Percentiles rank a stretch among this genome's conserved stretches.
Evolutionary conservation across 495 filamentous ascomycete species (phyloP).

Genomic region (Daldinia loculata): DNA sequence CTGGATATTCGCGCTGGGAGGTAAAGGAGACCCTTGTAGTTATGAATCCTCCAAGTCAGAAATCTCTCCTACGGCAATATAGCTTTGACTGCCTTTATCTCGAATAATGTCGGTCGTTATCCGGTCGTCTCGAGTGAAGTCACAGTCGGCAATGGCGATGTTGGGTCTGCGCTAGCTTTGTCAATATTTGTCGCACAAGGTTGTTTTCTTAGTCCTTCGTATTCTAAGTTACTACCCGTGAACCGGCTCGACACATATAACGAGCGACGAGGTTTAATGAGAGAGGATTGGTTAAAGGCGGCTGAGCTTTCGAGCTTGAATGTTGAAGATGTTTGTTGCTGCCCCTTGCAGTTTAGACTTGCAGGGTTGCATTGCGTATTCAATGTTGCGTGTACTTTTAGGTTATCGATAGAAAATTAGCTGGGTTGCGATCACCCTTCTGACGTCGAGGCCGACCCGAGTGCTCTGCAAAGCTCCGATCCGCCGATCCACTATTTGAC

Average conservation of each 20-base stretch:
- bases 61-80: neutral
- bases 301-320: neutral
- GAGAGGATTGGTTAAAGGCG: neutral
- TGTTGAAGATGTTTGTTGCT: slow-evolving; percentile 27
- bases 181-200: slow-evolving; percentile 20
- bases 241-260: slow-evolving; percentile 22
- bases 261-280: slow-evolving; percentile 28
- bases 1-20: neutral
- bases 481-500: slow-evolving; percentile 7
- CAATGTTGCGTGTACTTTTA: slow-evolving; percentile 39
- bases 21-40: neutral
- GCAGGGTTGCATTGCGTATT: slow-evolving; percentile 37
- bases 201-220: slow-evolving; percentile 1
- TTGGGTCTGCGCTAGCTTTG: neutral
- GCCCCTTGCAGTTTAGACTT: slow-evolving; percentile 30
- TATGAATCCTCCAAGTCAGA: neutral
- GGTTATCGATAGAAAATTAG: slow-evolving; percentile 35
- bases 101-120: neutral
- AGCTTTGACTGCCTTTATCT: neutral
- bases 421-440: slow-evolving; percentile 2
- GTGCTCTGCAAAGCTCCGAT: slow-evolving; percentile 3
- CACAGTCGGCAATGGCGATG: neutral
- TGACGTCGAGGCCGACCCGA: slow-evolving; percentile 7
- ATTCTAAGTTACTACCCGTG: slow-evolving; percentile 1
- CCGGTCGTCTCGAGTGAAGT: neutral